A percentile compares a stretch with the other conserved stretches of the same genome.
phyloP scores from a whole-genome alignment of 176 grass and related monocot genomes.

The Stipa capillata region DNA sequence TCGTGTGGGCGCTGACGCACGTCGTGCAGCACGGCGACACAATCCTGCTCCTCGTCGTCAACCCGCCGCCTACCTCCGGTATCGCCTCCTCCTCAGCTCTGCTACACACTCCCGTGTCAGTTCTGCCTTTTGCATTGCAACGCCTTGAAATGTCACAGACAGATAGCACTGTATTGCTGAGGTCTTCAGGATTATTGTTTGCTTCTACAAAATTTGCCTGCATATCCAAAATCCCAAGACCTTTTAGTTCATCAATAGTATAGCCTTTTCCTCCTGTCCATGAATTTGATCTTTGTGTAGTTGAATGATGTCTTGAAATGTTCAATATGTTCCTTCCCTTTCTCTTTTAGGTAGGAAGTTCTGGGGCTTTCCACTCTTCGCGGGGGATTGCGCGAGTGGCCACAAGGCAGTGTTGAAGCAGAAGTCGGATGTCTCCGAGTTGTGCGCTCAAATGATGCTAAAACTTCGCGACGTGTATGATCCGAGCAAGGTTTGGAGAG shows the following conservation, averaged over 20 bases:
- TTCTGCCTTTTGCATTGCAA: background rate
- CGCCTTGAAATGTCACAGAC: background rate
- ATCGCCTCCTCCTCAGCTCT: background rate
- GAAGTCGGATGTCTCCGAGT: conserved; percentile 71
- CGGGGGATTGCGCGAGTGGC: conserved; percentile 67
- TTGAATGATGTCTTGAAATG: background rate
- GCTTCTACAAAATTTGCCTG: no score
- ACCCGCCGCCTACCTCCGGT: conserved; percentile 57
- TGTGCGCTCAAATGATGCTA: conserved; percentile 70
- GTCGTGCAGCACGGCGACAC: conserved; percentile 76
- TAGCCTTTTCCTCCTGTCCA: background rate
- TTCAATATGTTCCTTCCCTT: background rate
- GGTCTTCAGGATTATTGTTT: no score
- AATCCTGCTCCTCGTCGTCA: conserved; percentile 64
- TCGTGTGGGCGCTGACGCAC: conserved; percentile 79
- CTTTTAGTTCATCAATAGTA: background rate
- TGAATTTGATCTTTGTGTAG: background rate
- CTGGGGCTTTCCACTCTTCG: conserved; percentile 81
- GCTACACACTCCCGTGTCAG: background rate
- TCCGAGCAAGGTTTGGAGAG: conserved; percentile 43
- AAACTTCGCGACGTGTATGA: conserved; percentile 68
- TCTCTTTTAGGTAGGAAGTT: conserved; percentile 38
- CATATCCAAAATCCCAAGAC: no score
- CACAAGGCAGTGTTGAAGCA: conserved; percentile 49
- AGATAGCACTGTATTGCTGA: no score